A percentile compares a stretch with the other conserved stretches of the same genome.
Conservation (phyloP, 108 stramenopile genomes). For the Cyclotella sp. region DNA sequence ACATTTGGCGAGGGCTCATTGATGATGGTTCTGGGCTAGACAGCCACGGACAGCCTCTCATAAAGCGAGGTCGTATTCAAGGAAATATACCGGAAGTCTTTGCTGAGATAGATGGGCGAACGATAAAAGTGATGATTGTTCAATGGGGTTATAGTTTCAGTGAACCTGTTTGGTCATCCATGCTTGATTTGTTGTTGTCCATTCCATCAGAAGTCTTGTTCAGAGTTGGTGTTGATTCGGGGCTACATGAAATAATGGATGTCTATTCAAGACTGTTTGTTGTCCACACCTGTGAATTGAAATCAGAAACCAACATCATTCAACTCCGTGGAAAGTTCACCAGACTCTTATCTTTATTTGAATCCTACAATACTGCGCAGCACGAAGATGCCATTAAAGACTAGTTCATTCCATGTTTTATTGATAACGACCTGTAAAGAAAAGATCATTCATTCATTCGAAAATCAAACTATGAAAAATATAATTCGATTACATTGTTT, state of each 20-base stretch:
- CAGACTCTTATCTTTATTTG: slow-evolving; percentile 6
- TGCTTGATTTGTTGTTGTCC: slow-evolving; percentile 58
- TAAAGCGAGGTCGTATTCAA: slow-evolving; percentile 45
- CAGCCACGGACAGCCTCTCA: slow-evolving; percentile 5
- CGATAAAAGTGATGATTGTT: slow-evolving; percentile 48
- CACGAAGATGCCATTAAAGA: not conserved
- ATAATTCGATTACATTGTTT: too few species aligned
- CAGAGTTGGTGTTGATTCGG: slow-evolving; percentile 59
- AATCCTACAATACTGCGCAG: not conserved
- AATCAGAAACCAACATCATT: slow-evolving; percentile 11
- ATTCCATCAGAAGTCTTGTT: slow-evolving; percentile 66
- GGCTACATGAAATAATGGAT: slow-evolving; percentile 53
- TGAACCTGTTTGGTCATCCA: slow-evolving; percentile 61
- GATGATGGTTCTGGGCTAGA: slow-evolving; percentile 45
- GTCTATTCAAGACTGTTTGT: slow-evolving; percentile 61
- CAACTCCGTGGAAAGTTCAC: slow-evolving; percentile 17
- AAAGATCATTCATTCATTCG: too few species aligned
- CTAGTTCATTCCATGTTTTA: not conserved
- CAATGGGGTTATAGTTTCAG: slow-evolving; percentile 78
- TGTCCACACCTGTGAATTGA: slow-evolving; percentile 14
- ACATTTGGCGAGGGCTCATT: slow-evolving; percentile 45
- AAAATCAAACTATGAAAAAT: too few species aligned
- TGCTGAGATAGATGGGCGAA: slow-evolving; percentile 30
- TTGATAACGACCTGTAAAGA: too few species aligned
- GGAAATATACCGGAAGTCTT: slow-evolving; percentile 25